A percentile compares a stretch with the other conserved stretches of the same genome.
Conservation (phyloP, 2,329 filamentous ascomycete genomes). For the Albophoma yamanashiensis region DNA sequence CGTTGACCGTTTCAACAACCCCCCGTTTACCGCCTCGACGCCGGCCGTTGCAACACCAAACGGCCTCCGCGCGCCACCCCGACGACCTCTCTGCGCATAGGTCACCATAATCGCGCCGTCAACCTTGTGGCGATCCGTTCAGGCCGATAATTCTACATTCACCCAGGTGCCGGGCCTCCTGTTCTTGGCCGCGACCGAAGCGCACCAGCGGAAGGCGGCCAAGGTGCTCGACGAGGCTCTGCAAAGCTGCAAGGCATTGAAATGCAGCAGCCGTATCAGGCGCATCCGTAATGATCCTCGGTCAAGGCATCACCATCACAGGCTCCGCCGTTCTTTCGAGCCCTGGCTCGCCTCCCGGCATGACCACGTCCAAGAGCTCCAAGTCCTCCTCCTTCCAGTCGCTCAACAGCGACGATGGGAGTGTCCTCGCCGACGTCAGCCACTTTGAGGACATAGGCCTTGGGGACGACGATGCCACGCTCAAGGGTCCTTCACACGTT, state of each 20-base stretch:
- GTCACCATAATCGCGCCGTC: too few species aligned
- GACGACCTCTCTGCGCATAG: background rate
- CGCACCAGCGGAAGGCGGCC: background rate
- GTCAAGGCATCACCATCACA: conserved; percentile 13
- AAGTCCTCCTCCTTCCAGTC: conserved; percentile 86
- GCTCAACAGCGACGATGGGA: conserved; percentile 63
- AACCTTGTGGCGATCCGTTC: background rate
- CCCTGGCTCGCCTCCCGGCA: conserved; percentile 39
- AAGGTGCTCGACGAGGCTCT: background rate
- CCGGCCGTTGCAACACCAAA: too few species aligned
- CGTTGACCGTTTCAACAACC: too few species aligned
- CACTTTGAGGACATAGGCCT: conserved; percentile 94
- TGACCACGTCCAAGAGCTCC: conserved; percentile 77
- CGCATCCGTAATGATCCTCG: conserved; percentile 21
- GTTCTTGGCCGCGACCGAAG: background rate
- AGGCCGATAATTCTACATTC: background rate
- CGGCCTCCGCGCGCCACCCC: background rate
- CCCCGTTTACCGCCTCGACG: too few species aligned
- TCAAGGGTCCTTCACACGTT: conserved; percentile 35
- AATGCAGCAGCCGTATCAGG: conserved; percentile 11
- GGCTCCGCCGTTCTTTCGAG: conserved; percentile 15
- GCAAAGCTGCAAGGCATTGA: conserved; percentile 2
- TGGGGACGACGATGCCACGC: conserved; percentile 48
- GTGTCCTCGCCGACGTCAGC: conserved; percentile 58
- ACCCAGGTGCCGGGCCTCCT: background rate